Base-by-base conservation (phyloP, 2,329 filamentous ascomycete genomes). In the Colletotrichum sp. region DNA sequence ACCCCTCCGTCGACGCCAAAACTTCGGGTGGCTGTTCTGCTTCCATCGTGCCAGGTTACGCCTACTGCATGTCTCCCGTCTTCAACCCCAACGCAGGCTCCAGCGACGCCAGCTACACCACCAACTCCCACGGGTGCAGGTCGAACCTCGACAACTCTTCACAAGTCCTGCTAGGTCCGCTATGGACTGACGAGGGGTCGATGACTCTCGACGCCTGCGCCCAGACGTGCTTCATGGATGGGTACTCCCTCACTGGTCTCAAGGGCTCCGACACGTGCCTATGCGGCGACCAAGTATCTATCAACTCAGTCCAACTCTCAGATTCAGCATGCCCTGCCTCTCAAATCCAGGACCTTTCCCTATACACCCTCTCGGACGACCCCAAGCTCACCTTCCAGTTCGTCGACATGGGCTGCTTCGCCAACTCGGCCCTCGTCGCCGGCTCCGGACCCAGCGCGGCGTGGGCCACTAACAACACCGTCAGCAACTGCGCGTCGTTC, bases 241-340 rank as follows among this genome's bases (percentile, higher is more conserved):
- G 9, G 8, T 44, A n/a, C 5, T 44, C 16, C 39, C 8, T 44
- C 39, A 19, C 39, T 5, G 39, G 19, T 12, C 19, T 48, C 39
- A n/a, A 48, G 39, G 39, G 39, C 39, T n/a, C 6, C n/a, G 11
- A 48, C n/a, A 7, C 44, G 8, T 48, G 11, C 5, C 44, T 48
- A 0, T 48, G 6, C 0, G n/a, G 11, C 44, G n/a, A 48, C 11
- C n/a, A 48, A 22, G n/a, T 22, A 6, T 22, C n/a, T 3, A 22
- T 13, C 44, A 48, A 48, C 44, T 22, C n/a, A 22, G 44, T 22
- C 6, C 44, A 48, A 2, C 19, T 22, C 19, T 48, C 19, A 13
- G 3, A 6, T 0, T 48, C 44, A 48, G 9, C 2, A 4, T 48
- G n/a, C 11, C 3, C 19, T 3, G 1, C 9, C 2, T 22, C 2